Base-by-base conservation (phyloP, 805 yeast genomes). In the Lipomyces spencermartinsiae region DNA sequence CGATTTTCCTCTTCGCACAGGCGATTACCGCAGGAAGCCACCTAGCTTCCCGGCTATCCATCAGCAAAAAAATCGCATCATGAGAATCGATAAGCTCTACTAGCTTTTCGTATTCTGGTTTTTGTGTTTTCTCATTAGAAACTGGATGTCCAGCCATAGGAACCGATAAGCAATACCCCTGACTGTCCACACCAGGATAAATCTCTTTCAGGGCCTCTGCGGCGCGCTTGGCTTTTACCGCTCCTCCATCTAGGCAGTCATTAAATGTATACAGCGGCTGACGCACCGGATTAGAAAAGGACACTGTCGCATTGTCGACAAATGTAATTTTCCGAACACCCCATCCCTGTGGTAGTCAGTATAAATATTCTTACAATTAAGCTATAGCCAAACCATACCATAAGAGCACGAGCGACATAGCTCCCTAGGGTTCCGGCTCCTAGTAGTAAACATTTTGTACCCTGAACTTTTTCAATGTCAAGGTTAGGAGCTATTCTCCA, bases 391-490 rank as follows among this genome's bases (percentile, higher is more conserved):
- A 53, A 14, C 61, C 66, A 2, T 55, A 70, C 73, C 77, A 95
- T 77, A 35, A 95, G 79, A 0, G 91, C 89, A 64, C 99, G 83
- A 0, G 96, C 85, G 5, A 95, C 94, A 75, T 94, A 94, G 67
- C 96, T 89, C 0, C 99, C 99, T 7, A 96, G 82, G 2, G 99
- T 95, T 6, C 99, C 99, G 0, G 98, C 91, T 0, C 99, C 99
- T n/a, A 95, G 83, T 16, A 95, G 80, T 56, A 95, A 78, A 51
- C 93, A 89, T 71, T 84, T 89, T 10, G 89, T 84, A 19, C 78
- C 67, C 71, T 86, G 85, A 29, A 95, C 81, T 1, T 79, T 75
- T 5, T 91, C 93, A 59, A 95, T 81, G 74, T 95, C 85, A 2
- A 95, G 76, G 8, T 87, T 84, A 0, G 99, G 98, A 0, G 91